Conservation (phyloP, 495 filamentous ascomycete genomes). For the Gamarada debralockiae region DNA sequence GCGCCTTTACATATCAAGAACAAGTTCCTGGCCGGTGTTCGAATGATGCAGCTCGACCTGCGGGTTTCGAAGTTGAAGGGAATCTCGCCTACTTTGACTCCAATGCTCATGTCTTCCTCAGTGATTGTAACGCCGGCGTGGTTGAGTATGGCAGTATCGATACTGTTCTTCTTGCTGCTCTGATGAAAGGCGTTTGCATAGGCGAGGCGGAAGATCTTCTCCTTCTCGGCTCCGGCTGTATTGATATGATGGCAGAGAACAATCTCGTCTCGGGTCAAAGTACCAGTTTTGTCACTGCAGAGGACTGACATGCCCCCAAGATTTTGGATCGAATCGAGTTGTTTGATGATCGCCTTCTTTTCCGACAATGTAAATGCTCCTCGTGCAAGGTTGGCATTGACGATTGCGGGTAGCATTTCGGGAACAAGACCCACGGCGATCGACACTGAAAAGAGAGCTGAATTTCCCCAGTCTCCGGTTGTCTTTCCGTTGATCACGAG, state of each 20-base stretch:
- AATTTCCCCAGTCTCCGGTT: background rate
- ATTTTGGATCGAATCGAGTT: conserved; percentile 9
- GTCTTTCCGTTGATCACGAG: background rate
- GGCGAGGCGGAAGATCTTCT: background rate
- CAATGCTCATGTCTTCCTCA: background rate
- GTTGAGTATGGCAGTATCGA: conserved; percentile 4
- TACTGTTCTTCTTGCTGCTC: conserved; percentile 12
- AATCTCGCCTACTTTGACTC: background rate
- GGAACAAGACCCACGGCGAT: conserved; percentile 7
- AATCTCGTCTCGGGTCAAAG: conserved; percentile 9
- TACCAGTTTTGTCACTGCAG: conserved; percentile 9
- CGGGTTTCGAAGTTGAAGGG: conserved; percentile 8
- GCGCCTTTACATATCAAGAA: conserved; percentile 7
- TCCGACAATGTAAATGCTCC: background rate
- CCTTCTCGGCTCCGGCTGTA: background rate
- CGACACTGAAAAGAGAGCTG: background rate
- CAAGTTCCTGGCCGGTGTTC: background rate
- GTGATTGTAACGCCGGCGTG: background rate
- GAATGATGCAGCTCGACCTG: conserved; percentile 1
- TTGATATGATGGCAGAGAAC: conserved; percentile 1
- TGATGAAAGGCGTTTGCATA: conserved; percentile 1
- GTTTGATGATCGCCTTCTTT: conserved; percentile 6
- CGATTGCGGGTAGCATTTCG: conserved; percentile 5
- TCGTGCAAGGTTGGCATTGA: conserved; percentile 3
- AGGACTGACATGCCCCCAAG: conserved; percentile 6